phyloP scores from a whole-genome alignment of 805 yeast genomes.

The Starmerella stellata region DNA sequence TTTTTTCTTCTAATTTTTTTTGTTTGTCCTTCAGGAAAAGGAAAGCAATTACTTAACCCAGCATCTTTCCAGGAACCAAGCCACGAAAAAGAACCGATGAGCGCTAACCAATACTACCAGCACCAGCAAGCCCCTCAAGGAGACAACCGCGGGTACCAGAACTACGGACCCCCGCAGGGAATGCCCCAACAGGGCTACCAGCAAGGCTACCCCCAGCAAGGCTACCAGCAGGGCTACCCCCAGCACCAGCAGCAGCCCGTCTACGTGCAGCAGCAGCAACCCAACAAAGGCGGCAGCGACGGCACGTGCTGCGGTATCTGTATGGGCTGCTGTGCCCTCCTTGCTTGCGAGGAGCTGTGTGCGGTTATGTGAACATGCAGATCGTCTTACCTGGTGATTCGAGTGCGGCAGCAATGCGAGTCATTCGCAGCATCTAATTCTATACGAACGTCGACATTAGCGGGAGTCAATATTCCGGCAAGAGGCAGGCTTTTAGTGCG shows the following conservation, averaged over 20 bases:
- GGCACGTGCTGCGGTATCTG: constrained; percentile 17
- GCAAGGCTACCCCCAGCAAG: constrained; percentile 17
- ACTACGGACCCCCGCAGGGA: constrained; percentile 7
- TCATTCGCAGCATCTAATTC: too few relatives aligned
- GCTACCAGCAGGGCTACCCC: constrained; percentile 16
- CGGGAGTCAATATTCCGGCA: too few relatives aligned
- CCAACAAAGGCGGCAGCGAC: constrained; percentile 16
- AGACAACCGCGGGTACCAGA: constrained; percentile 9
- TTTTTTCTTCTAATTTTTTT: too few relatives aligned
- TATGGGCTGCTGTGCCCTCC: constrained; percentile 15
- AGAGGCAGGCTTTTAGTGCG: too few relatives aligned
- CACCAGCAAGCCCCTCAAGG: constrained; percentile 4
- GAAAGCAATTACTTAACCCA: neutral
- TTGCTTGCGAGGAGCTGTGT: constrained; percentile 16
- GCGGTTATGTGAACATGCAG: constrained; percentile 1
- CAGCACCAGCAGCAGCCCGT: constrained; percentile 24
- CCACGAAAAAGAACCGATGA: too few relatives aligned
- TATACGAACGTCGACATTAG: too few relatives aligned
- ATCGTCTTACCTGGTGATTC: too few relatives aligned
- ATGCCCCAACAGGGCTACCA: constrained; percentile 17
- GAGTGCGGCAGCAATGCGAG: too few relatives aligned
- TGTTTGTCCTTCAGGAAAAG: neutral
- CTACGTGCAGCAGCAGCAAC: constrained; percentile 21
- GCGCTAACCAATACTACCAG: constrained; percentile 14
- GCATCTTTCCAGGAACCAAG: too few relatives aligned